Percentiles rank a stretch among this genome's conserved stretches.
phyloP scores from a whole-genome alignment of 208 protist genomes.

The Wallacemonas sp. region DNA sequence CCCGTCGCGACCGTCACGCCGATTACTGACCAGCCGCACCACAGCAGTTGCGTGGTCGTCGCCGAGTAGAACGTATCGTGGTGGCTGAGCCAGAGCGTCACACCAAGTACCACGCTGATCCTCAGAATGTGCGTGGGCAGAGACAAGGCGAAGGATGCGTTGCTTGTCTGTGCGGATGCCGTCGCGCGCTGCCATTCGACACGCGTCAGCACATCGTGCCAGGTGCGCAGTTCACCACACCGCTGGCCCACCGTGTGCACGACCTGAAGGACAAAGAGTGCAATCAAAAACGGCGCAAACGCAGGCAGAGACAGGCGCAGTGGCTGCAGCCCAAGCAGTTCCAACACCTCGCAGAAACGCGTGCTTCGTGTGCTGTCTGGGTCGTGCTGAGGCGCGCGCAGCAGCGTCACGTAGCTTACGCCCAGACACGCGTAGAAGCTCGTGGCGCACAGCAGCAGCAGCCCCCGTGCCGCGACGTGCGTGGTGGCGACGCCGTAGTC shows the following conservation, averaged over 20 bases:
- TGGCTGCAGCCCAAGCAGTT: conserved; percentile 1
- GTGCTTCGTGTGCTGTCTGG: not conserved
- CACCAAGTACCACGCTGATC: not conserved
- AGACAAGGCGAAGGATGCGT: too few species aligned
- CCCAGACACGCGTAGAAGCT: not conserved
- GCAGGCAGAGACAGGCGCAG: not conserved
- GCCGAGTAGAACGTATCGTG: not conserved
- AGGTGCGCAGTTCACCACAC: not conserved
- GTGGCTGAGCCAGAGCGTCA: not conserved
- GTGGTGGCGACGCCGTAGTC: not conserved
- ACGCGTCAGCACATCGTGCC: not conserved
- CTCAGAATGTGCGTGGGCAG: too few species aligned
- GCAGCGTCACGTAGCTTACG: not conserved
- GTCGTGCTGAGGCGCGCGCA: not conserved
- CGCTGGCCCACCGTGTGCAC: not conserved
- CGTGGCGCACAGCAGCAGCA: not conserved
- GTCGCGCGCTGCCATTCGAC: conserved; percentile 6
- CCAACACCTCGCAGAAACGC: not conserved
- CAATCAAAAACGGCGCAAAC: not conserved
- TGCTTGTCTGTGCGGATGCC: too few species aligned
- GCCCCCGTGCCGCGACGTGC: not conserved
- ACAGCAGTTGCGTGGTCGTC: not conserved
- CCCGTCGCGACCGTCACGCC: not conserved
- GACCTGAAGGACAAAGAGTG: not conserved
- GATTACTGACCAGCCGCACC: not conserved